phyloP scores from a whole-genome alignment of 2,329 filamentous ascomycete genomes.

The Aspergillus hortae region DNA sequence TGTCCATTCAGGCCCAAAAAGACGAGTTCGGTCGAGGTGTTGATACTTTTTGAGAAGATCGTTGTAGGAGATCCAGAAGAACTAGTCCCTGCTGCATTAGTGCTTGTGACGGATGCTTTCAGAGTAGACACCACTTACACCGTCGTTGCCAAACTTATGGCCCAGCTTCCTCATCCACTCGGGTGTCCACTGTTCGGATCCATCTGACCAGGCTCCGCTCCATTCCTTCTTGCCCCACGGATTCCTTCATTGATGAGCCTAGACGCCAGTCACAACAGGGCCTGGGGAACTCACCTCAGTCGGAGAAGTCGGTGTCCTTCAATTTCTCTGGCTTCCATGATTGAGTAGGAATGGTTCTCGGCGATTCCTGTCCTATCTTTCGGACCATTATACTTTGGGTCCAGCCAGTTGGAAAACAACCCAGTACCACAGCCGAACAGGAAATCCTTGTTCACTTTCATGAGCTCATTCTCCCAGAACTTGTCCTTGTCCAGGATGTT shows the following conservation, averaged over 20 bases:
- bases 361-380: conserved; percentile 43
- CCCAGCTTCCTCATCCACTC: conserved; percentile 70
- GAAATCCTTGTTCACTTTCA: conserved; percentile 77
- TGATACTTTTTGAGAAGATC: conserved; percentile 58
- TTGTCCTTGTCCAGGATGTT: conserved; percentile 63
- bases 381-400: conserved; percentile 31
- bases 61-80: conserved; percentile 60
- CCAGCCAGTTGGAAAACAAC: conserved; percentile 43
- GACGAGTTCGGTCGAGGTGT: conserved; percentile 57
- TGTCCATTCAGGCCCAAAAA: conserved; percentile 60
- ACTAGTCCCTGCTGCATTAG: conserved; percentile 17
- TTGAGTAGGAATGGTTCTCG: conserved; percentile 54
- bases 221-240: conserved; percentile 80
- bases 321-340: conserved; percentile 58
- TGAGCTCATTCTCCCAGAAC: conserved; percentile 80
- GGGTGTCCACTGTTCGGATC: conserved; percentile 78
- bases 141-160: conserved; percentile 74
- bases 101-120: background rate
- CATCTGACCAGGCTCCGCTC: conserved; percentile 78
- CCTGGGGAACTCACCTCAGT: conserved; percentile 46
- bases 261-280: background rate
- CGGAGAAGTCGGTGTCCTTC: conserved; percentile 62
- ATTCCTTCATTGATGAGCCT: conserved; percentile 52
- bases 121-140: conserved; percentile 36
- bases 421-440: conserved; percentile 47